phyloP scores from a whole-genome alignment of 140 eudicot genomes.

The Anethum foeniculum region DNA sequence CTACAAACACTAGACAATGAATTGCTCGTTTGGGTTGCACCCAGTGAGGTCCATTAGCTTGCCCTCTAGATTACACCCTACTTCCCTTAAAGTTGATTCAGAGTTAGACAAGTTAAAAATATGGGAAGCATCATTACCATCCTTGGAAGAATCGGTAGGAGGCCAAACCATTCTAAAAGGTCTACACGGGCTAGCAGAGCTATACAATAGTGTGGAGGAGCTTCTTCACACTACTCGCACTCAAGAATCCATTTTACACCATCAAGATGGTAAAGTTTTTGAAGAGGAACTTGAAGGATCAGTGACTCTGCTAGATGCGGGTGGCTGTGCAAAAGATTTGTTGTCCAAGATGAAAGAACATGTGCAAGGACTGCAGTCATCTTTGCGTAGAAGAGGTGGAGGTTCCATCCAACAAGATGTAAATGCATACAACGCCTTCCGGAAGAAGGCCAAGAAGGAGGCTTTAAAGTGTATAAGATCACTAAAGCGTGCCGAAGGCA shows the following conservation, averaged over 20 bases:
- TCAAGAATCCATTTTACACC: constrained; percentile 33
- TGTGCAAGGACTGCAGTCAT: constrained; percentile 46
- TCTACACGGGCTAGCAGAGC: constrained; percentile 43
- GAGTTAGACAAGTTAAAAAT: constrained; percentile 40
- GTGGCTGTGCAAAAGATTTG: constrained; percentile 38
- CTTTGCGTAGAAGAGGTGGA: constrained; percentile 43
- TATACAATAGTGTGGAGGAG: constrained; percentile 45
- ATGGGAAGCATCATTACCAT: constrained; percentile 27
- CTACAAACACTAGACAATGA: constrained; percentile 23
- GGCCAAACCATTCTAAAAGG: constrained; percentile 35
- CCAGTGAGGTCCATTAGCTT: constrained; percentile 54
- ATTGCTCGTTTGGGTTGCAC: constrained; percentile 24
- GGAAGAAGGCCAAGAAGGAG: constrained; percentile 44
- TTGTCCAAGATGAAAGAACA: constrained; percentile 39
- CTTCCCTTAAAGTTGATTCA: constrained; percentile 30
- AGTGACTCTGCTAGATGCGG: constrained; percentile 38
- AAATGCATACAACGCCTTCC: constrained; percentile 23
- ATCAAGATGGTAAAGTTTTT: constrained; percentile 22
- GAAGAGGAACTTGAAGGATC: constrained; percentile 43
- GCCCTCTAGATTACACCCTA: constrained; percentile 54
- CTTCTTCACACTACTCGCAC: constrained; percentile 33
- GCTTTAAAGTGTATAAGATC: constrained; percentile 29
- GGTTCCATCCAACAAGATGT: constrained; percentile 27
- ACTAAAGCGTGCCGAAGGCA: constrained; percentile 34
- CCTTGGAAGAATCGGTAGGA: constrained; percentile 21